Conservation (phyloP, 768 basidiomycete species). For the Mycena haematopus region DNA sequence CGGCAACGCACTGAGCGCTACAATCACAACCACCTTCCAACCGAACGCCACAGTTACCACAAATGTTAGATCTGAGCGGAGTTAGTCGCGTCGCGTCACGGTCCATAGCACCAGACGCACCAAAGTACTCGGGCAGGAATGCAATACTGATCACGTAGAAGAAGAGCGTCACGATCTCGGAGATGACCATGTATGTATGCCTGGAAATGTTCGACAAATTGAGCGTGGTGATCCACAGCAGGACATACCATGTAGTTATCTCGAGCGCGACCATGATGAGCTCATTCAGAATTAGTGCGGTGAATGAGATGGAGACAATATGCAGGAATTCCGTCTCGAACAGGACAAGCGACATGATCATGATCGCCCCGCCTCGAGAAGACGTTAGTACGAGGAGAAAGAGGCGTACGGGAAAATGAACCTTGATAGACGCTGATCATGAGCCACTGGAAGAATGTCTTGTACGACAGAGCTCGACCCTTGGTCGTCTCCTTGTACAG, state of each 20-base stretch:
- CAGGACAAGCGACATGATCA: constrained; percentile 95
- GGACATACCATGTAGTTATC: constrained; percentile 98
- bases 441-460: constrained; percentile 98
- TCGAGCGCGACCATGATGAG: constrained; percentile 99
- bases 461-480: constrained; percentile 94
- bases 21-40: constrained; percentile 96
- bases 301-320: constrained; percentile 98
- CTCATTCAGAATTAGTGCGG: constrained; percentile 93
- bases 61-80: constrained; percentile 80
- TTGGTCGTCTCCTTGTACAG: constrained; percentile 97
- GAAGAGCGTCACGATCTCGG: constrained; percentile 86
- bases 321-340: constrained; percentile 98
- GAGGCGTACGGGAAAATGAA: constrained; percentile 35
- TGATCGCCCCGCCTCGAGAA: constrained; percentile 87
- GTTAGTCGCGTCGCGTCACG: constrained; percentile 12
- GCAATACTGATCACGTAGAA: constrained; percentile 92
- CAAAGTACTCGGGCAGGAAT: constrained; percentile 96
- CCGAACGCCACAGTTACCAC: constrained; percentile 87
- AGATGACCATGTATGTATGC: constrained; percentile 95
- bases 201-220: too few relatives aligned
- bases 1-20: constrained; percentile 92
- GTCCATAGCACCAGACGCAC: constrained; percentile 52
- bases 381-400: neutral
- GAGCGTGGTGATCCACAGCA: too few relatives aligned
- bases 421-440: constrained; percentile 99